Evolutionary conservation across 495 filamentous ascomycete genomes (phyloP).

Genomic region (Parathielavia hyrcaniae): DNA sequence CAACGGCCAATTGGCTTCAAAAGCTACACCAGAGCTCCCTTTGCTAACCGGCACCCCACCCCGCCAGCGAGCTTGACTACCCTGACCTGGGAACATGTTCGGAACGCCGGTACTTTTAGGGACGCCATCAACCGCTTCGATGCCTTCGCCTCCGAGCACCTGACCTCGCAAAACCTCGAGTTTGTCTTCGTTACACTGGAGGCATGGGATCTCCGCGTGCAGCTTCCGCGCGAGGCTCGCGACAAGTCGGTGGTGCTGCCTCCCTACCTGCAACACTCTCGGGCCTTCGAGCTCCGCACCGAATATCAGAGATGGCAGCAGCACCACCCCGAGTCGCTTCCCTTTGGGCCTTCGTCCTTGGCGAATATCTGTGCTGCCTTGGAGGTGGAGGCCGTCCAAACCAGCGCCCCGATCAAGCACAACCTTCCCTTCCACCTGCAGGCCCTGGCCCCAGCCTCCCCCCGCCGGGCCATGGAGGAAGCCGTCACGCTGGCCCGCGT

Average conservation of each 20-base stretch:
- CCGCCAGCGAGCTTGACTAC: slow-evolving; percentile 86
- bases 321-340: slow-evolving; percentile 93
- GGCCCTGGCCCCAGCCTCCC: slow-evolving; percentile 92
- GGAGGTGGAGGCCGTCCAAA: slow-evolving; percentile 93
- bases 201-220: slow-evolving; percentile 96
- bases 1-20: slow-evolving; percentile 14
- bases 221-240: slow-evolving; percentile 91
- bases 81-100: slow-evolving; percentile 97
- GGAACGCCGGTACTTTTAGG: slow-evolving; percentile 90
- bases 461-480: slow-evolving; percentile 95
- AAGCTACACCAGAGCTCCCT: neutral
- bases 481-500: slow-evolving; percentile 90
- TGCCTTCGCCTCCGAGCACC: slow-evolving; percentile 79
- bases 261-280: slow-evolving; percentile 94
- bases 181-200: slow-evolving; percentile 98
- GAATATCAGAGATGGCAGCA: slow-evolving; percentile 98
- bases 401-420: slow-evolving; percentile 96
- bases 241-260: slow-evolving; percentile 96
- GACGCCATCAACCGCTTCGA: slow-evolving; percentile 95
- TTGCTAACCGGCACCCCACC: slow-evolving; percentile 23
- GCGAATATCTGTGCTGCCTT: slow-evolving; percentile 96
- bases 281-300: slow-evolving; percentile 91
- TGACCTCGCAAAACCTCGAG: slow-evolving; percentile 77
- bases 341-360: slow-evolving; percentile 89
- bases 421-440: slow-evolving; percentile 97